phyloP scores from a whole-genome alignment of 345 rosid genomes.

The Lumnitzera racemosa region DNA sequence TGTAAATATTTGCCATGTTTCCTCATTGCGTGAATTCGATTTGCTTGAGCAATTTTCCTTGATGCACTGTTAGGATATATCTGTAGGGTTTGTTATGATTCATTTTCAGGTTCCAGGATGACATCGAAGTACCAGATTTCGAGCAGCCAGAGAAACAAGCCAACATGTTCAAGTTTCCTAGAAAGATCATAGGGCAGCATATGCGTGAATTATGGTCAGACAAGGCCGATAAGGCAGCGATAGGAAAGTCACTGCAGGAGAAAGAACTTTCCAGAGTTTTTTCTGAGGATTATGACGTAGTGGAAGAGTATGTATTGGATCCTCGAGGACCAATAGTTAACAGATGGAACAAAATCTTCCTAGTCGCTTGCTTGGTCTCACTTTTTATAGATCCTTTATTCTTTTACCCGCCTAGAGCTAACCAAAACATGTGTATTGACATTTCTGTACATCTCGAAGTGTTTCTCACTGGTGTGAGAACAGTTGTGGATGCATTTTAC shows the following conservation, averaged over 20 bases:
- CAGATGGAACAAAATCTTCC: slow-evolving; percentile 48
- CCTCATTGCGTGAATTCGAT: neutral
- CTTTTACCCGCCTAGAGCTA: slow-evolving; percentile 36
- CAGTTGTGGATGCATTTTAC: slow-evolving; percentile 40
- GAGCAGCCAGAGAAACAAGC: slow-evolving; percentile 1
- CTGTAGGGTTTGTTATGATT: neutral
- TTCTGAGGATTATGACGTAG: slow-evolving; percentile 44
- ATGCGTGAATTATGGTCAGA: slow-evolving; percentile 4
- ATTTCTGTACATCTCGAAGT: slow-evolving; percentile 24
- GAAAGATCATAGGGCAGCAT: slow-evolving; percentile 12
- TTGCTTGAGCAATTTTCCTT: neutral
- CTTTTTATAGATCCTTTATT: slow-evolving; percentile 52
- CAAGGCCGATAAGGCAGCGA: slow-evolving; percentile 5
- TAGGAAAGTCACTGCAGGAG: slow-evolving; percentile 10
- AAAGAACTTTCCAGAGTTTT: slow-evolving; percentile 44
- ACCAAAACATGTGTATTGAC: slow-evolving; percentile 22
- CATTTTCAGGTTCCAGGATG: slow-evolving; percentile 32
- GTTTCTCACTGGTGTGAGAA: slow-evolving; percentile 25
- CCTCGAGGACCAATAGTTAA: slow-evolving; percentile 37
- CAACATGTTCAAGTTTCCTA: slow-evolving; percentile 5
- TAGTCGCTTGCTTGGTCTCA: slow-evolving; percentile 48
- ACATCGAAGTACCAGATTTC: slow-evolving; percentile 12
- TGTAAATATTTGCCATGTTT: slow-evolving; percentile 12
- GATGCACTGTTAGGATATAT: neutral
- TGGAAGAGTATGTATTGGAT: slow-evolving; percentile 30